phyloP scores from a whole-genome alignment of 2,329 filamentous ascomycete genomes.

The Dactylonectria macrodidyma region DNA sequence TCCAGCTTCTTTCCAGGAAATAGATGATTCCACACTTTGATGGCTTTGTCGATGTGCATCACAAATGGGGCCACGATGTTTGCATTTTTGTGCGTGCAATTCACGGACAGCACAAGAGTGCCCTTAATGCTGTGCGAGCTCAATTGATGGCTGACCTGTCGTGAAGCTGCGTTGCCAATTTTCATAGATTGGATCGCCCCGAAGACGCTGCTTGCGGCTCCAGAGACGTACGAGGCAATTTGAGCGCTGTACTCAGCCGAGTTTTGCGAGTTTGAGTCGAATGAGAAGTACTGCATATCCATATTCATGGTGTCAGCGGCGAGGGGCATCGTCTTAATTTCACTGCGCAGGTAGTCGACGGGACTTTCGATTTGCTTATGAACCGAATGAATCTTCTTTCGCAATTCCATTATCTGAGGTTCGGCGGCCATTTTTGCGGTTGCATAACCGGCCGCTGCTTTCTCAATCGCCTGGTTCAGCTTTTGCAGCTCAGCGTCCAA shows the following conservation, averaged over 20 bases:
- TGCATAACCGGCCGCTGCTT: background rate
- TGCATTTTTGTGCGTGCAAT: conserved; percentile 37
- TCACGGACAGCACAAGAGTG: conserved; percentile 33
- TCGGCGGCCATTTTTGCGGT: background rate
- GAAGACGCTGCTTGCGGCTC: background rate
- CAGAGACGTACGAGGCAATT: too few species aligned
- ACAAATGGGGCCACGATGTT: conserved; percentile 30
- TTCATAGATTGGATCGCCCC: background rate
- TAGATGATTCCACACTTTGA: conserved; percentile 34
- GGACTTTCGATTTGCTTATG: conserved; percentile 28
- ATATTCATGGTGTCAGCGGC: conserved; percentile 36
- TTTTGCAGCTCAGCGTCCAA: background rate
- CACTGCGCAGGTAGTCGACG: conserved; percentile 22
- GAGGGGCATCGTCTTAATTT: conserved; percentile 34
- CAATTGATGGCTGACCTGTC: conserved; percentile 13
- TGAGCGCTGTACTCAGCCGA: background rate
- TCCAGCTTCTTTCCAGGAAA: conserved; percentile 7
- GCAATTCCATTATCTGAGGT: too few species aligned
- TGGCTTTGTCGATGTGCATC: conserved; percentile 36
- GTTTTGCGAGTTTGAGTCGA: conserved; percentile 12
- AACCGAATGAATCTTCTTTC: background rate
- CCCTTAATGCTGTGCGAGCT: conserved; percentile 14
- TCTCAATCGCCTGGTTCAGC: background rate
- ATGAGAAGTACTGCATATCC: conserved; percentile 34
- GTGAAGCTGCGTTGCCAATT: conserved; percentile 5